Base-by-base conservation (phyloP, 2,329 filamentous ascomycete species). In the Fusarium temperatum region DNA sequence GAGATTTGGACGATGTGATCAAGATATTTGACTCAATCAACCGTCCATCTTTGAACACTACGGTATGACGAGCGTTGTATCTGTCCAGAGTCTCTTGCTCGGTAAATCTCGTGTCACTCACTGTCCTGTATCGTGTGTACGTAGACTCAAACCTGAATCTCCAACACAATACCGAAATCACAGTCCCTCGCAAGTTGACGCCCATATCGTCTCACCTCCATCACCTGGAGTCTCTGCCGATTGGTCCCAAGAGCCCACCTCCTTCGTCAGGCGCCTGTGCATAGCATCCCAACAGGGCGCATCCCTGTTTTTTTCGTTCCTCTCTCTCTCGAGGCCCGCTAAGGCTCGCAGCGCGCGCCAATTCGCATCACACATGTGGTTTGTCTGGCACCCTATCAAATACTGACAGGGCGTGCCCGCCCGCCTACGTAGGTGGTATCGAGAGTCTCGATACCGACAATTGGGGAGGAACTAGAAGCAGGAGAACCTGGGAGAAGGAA, bases 351-450 rank as follows among this genome's bases (percentile, higher is more conserved):
- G 66, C 55, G 65, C 66, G 63, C 65, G 64, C 66, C 66, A 65
- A 70, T 65, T 65, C 57, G 54, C 73, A 65, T 66, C 73, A 70
- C 75, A 77, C 76, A 78, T 79, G 78, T 79, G 77, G 76, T 78
- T 55, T 57, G 57, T 50, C 60, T 60, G 38, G 45, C 51, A 63
- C 60, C 77, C 77, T 78, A 78, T 79, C 78, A 80, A 77, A 58
- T 51, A 36, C 35, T 12, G 67, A 75, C 67, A 70, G 62, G 76
- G 76, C 75, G 68, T 55, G 45, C 35, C 28, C 41, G 35, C 44
- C 28, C 41, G 17, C 57, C 44, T 64, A 66, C 66, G 53, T 63
- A 48, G 30, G 50, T 53, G 18, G 50, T 26, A 53, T 51, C 22
- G 30, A n/a, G 12, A 17, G 2, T 28, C 50, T 24, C 36, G 71